Conservation (phyloP, 1,284 basidiomycete genomes). For the Ustilago esculenta region DNA sequence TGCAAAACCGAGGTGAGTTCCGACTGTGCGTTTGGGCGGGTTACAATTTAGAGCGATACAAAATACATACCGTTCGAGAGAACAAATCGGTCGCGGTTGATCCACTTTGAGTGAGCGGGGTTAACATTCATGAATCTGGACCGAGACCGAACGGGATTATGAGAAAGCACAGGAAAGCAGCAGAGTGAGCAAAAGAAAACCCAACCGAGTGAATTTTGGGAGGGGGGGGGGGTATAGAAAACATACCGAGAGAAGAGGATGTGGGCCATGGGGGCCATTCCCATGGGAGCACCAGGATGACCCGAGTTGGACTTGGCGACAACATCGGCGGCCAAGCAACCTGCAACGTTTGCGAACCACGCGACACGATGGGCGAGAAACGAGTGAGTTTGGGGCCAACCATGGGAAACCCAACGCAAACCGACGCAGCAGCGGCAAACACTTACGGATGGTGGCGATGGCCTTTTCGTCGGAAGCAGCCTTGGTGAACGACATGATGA, state of each 20-base stretch:
- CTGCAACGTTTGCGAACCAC: too few relatives aligned
- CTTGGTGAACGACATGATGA: constrained; percentile 53
- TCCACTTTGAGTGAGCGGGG: constrained; percentile 86
- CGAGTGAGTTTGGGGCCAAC: too few relatives aligned
- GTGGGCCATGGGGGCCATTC: constrained; percentile 88
- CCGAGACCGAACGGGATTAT: too few relatives aligned
- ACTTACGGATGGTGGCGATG: constrained; percentile 61
- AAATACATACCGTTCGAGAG: constrained; percentile 70
- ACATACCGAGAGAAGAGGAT: constrained; percentile 80
- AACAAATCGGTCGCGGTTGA: constrained; percentile 73
- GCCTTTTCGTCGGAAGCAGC: constrained; percentile 57
- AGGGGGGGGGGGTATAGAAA: too few relatives aligned
- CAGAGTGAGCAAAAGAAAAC: background rate
- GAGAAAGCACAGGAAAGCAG: too few relatives aligned
- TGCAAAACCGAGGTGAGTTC: too few relatives aligned
- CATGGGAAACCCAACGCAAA: too few relatives aligned
- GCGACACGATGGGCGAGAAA: too few relatives aligned
- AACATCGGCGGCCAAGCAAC: constrained; percentile 58
- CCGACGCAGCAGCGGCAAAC: too few relatives aligned
- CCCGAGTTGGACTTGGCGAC: constrained; percentile 76
- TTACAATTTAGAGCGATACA: too few relatives aligned
- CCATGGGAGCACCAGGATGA: constrained; percentile 70
- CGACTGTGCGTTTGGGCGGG: too few relatives aligned
- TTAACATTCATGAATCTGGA: constrained; percentile 83
- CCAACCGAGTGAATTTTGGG: background rate